These are phyloP conservation scores for Vaccinium macrocarpon DNA, from an alignment of 148 eudicot species.

Conservation along the genomic window DNA sequence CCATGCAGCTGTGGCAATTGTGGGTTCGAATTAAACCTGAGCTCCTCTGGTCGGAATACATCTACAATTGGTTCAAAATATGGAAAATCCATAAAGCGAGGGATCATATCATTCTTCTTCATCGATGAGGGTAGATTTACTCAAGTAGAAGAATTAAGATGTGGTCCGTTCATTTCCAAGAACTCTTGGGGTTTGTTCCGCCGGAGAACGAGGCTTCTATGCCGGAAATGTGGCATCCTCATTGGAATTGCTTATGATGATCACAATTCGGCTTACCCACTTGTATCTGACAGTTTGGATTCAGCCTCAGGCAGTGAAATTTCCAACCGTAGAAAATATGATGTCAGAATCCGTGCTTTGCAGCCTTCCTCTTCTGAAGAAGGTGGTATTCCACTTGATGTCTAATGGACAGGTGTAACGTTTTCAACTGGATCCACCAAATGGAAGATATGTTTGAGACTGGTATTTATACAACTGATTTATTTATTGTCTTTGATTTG, in stretches of 20 bases:
- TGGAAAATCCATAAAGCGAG: constrained; percentile 64
- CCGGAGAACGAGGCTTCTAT: constrained; percentile 54
- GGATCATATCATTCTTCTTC: constrained; percentile 64
- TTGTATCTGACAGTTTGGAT: constrained; percentile 40
- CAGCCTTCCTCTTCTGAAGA: constrained; percentile 55
- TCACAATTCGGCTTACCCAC: constrained; percentile 29
- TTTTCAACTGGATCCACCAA: not conserved
- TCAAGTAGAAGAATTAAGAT: constrained; percentile 50
- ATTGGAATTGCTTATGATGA: constrained; percentile 50
- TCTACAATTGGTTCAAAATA: constrained; percentile 67
- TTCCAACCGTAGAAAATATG: constrained; percentile 38
- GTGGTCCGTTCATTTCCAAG: constrained; percentile 55
- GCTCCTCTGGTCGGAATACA: constrained; percentile 62
- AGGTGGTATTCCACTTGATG: constrained; percentile 36
- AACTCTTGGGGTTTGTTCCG: constrained; percentile 68
- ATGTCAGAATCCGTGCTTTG: constrained; percentile 62
- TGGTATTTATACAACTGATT: not conserved
- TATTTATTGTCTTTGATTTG: not conserved
- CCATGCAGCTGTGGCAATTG: constrained; percentile 74
- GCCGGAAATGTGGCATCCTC: constrained; percentile 68
- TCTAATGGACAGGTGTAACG: constrained; percentile 21
- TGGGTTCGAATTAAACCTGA: constrained; percentile 73
- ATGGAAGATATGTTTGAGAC: not conserved
- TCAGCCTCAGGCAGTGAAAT: constrained; percentile 37
- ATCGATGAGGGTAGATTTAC: constrained; percentile 70